phyloP scores from a whole-genome alignment of 2,329 filamentous ascomycete genomes.

The Orbilia brochopaga region DNA sequence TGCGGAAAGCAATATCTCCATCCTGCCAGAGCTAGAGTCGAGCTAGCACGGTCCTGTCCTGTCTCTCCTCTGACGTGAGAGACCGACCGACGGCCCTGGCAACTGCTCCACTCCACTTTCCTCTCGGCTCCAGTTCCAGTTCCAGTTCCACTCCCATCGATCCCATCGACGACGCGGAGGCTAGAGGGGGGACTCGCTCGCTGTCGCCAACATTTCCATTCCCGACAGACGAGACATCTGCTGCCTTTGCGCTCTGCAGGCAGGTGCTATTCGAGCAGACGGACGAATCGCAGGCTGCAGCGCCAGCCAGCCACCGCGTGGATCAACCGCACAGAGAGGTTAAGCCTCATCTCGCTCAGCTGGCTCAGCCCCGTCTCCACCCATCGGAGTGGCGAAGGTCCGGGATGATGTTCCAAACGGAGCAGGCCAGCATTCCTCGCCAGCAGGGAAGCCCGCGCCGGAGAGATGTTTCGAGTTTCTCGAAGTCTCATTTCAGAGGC shows the following conservation, averaged over 20 bases:
- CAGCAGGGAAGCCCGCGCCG: slow-evolving; percentile 1
- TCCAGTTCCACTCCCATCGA: too few relatives aligned
- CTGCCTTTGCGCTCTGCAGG: slow-evolving; percentile 29
- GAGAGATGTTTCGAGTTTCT: slow-evolving; percentile 33
- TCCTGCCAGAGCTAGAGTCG: too few relatives aligned
- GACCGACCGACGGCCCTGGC: too few relatives aligned
- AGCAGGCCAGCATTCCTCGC: not conserved
- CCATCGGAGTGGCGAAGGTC: slow-evolving; percentile 42
- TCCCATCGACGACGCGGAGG: slow-evolving; percentile 24
- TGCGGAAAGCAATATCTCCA: slow-evolving; percentile 13
- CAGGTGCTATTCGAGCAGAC: slow-evolving; percentile 21
- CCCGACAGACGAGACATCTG: slow-evolving; percentile 24
- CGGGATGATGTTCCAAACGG: slow-evolving; percentile 13
- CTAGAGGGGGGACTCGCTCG: too few relatives aligned
- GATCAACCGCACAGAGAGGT: slow-evolving; percentile 44
- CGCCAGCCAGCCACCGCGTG: slow-evolving; percentile 32
- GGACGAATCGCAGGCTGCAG: slow-evolving; percentile 32
- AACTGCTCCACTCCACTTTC: slow-evolving; percentile 23
- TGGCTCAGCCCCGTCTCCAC: slow-evolving; percentile 44
- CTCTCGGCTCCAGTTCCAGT: slow-evolving; percentile 45
- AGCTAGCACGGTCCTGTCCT: too few relatives aligned
- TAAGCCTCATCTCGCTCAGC: slow-evolving; percentile 49
- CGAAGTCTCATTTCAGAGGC: slow-evolving; percentile 15
- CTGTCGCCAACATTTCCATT: slow-evolving; percentile 49
- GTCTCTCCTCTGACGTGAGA: slow-evolving; percentile 3